These are phyloP conservation scores for Linnemannia exigua DNA, from an alignment of 192 early-diverging fungal species.

Conservation along the genomic window DNA sequence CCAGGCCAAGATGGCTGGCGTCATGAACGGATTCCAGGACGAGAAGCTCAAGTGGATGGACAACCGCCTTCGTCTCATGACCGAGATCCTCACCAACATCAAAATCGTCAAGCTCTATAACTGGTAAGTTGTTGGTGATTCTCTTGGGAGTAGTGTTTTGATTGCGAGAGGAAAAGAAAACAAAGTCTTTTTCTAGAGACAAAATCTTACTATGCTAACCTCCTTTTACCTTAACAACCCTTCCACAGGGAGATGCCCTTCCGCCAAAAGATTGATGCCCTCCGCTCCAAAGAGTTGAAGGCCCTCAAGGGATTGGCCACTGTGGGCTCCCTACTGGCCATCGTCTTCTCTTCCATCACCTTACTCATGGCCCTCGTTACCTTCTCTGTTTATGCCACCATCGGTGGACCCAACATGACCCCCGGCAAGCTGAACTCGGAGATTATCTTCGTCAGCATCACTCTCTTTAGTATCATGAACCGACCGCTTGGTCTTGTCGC, in stretches of 20 bases:
- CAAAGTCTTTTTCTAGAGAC: neutral
- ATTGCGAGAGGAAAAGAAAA: no score
- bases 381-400: slow-evolving; percentile 25
- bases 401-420: slow-evolving; percentile 41
- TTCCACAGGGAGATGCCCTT: slow-evolving; percentile 40
- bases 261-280: slow-evolving; percentile 23
- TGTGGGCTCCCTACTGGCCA: slow-evolving; percentile 25
- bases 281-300: slow-evolving; percentile 29
- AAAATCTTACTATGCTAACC: neutral
- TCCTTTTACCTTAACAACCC: neutral
- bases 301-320: slow-evolving; percentile 34
- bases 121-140: slow-evolving; percentile 25
- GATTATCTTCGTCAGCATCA: slow-evolving; percentile 75
- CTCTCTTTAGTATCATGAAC: slow-evolving; percentile 74
- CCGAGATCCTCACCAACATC: slow-evolving; percentile 45
- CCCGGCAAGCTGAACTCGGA: slow-evolving; percentile 38
- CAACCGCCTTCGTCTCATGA: slow-evolving; percentile 33
- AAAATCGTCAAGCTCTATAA: slow-evolving; percentile 51
- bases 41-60: slow-evolving; percentile 41
- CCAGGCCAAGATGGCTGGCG: slow-evolving; percentile 23
- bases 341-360: slow-evolving; percentile 46
- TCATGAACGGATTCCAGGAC: slow-evolving; percentile 34
- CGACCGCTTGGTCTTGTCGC: slow-evolving; percentile 67
- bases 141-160: no score
- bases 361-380: slow-evolving; percentile 42